Conservation (phyloP, 768 basidiomycete genomes). For the Amanita polypyramis region DNA sequence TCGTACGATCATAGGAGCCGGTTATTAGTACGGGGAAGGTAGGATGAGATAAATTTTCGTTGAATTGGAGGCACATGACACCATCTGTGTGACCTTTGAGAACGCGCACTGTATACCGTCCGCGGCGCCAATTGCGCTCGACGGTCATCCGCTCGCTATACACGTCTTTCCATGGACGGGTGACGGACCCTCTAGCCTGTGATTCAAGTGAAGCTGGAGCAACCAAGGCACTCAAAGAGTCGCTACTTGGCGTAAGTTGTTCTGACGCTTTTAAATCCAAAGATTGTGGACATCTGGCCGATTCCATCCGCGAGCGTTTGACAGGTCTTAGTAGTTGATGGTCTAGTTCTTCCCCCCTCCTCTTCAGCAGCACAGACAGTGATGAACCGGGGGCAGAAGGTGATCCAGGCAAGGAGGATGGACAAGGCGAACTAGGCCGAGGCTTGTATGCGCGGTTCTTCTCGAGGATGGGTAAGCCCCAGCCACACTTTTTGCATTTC, state of each 20-base stretch:
- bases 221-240: slow-evolving; percentile 19
- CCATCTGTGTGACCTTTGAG: slow-evolving; percentile 92
- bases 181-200: slow-evolving; percentile 29
- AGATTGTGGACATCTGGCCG: slow-evolving; percentile 4
- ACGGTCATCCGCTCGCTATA: slow-evolving; percentile 96
- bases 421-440: slow-evolving; percentile 27
- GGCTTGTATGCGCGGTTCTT: slow-evolving; percentile 44
- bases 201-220: slow-evolving; percentile 18
- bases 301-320: slow-evolving; percentile 31
- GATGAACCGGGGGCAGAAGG: slow-evolving; percentile 13
- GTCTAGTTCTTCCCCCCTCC: slow-evolving; percentile 21
- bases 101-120: slow-evolving; percentile 75
- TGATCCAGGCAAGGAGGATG: slow-evolving; percentile 15
- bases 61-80: slow-evolving; percentile 95
- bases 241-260: slow-evolving; percentile 8
- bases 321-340: slow-evolving; percentile 22
- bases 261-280: not conserved
- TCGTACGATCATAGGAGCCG: slow-evolving; percentile 92
- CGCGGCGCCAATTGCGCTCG: slow-evolving; percentile 95
- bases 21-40: slow-evolving; percentile 93
- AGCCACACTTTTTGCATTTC: slow-evolving; percentile 94
- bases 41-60: slow-evolving; percentile 72
- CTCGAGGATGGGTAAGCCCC: slow-evolving; percentile 91
- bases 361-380: slow-evolving; percentile 16
- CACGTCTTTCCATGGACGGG: slow-evolving; percentile 96